Conservation (phyloP, 345 rosid genomes). For the Turnera subulata region DNA sequence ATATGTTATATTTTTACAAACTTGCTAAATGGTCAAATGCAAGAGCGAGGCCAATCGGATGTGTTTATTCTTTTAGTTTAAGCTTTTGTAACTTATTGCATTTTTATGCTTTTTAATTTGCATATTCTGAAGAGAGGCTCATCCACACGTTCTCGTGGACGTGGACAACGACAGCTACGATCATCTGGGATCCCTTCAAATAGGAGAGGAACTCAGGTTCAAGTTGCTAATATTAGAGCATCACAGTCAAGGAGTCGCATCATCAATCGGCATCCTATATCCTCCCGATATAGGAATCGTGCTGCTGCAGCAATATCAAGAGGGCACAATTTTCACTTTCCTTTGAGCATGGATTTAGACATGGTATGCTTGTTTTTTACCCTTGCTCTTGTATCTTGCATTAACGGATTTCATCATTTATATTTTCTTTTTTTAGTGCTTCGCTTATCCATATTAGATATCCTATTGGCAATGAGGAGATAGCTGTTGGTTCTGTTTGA, state of each 20-base stretch:
- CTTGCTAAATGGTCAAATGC: too few species aligned
- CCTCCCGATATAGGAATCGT: conserved; percentile 31
- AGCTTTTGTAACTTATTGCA: too few species aligned
- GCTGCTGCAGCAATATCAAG: conserved; percentile 2
- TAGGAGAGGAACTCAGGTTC: conserved; percentile 46
- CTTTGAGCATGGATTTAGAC: conserved; percentile 61
- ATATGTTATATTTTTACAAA: too few species aligned
- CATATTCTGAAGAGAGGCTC: conserved; percentile 34
- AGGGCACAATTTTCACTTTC: conserved; percentile 45
- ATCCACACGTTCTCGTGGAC: conserved; percentile 31
- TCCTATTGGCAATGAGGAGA: too few species aligned
- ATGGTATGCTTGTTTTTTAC: conserved; percentile 62
- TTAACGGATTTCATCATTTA: too few species aligned
- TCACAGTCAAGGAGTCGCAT: conserved; percentile 46
- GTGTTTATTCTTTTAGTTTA: too few species aligned
- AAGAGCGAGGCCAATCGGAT: too few species aligned
- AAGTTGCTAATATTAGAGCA: conserved; percentile 40
- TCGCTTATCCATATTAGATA: too few species aligned
- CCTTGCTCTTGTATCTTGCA: too few species aligned
- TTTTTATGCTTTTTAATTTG: conserved; percentile 6
- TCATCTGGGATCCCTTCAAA: conserved; percentile 36
- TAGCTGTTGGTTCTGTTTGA: too few species aligned
- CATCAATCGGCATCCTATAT: conserved; percentile 36
- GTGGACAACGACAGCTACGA: conserved; percentile 33
- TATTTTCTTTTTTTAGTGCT: too few species aligned